Conservation (phyloP, 2,329 filamentous ascomycete genomes). For the Penicillium expansum region DNA sequence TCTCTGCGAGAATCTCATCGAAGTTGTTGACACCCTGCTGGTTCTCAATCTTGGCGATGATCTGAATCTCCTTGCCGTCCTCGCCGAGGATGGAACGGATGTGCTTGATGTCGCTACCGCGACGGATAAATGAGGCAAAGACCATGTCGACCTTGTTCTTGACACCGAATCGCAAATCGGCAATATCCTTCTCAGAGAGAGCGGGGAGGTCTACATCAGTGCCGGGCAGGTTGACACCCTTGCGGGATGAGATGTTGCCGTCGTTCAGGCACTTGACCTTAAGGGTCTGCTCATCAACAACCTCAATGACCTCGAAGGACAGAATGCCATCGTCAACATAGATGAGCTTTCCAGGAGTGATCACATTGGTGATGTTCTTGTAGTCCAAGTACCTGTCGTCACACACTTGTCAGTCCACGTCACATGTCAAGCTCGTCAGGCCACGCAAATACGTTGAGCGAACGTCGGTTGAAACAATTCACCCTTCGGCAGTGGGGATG, state of each 20-base stretch:
- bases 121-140: conserved; percentile 97
- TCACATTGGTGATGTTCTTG: conserved; percentile 99
- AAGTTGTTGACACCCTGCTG: conserved; percentile 99
- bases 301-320: conserved; percentile 86
- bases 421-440: background rate
- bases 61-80: conserved; percentile 94
- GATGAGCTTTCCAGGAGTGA: conserved; percentile 83
- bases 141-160: conserved; percentile 99
- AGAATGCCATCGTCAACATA: conserved; percentile 98
- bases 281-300: conserved; percentile 86
- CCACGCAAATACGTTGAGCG: background rate
- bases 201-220: conserved; percentile 97
- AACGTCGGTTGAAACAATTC: background rate
- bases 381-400: conserved; percentile 84
- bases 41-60: conserved; percentile 99
- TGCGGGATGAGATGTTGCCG: conserved; percentile 96
- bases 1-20: conserved; percentile 90
- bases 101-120: conserved; percentile 84
- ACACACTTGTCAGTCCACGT: conserved; percentile 15
- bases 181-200: conserved; percentile 96
- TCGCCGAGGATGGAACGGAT: conserved; percentile 90
- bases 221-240: conserved; percentile 98
- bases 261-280: conserved; percentile 90
- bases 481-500: background rate
- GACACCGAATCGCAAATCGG: conserved; percentile 89